Evolutionary conservation across 2,329 filamentous ascomycete genomes (phyloP).

Genomic region (Colletotrichum plurivorum): DNA sequence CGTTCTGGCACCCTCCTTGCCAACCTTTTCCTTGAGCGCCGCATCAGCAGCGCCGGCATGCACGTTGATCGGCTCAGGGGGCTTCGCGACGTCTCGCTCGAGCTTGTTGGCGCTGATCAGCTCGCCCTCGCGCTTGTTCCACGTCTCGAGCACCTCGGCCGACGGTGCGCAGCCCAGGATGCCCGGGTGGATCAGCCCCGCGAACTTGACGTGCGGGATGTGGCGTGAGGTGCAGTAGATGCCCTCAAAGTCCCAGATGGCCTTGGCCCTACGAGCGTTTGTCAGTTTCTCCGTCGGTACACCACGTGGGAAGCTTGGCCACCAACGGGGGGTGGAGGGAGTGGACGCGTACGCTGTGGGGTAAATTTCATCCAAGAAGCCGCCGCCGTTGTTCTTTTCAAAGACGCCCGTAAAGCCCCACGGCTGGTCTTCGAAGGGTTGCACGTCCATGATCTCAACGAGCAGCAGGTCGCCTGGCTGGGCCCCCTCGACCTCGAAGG

Average conservation of each 20-base stretch:
- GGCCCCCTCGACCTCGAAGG: conserved; percentile 88
- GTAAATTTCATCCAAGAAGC: conserved; percentile 90
- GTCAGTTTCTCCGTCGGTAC: not conserved
- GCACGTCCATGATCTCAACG: conserved; percentile 93
- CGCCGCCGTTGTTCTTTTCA: conserved; percentile 84
- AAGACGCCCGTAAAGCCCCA: conserved; percentile 95
- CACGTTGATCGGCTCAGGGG: conserved; percentile 78
- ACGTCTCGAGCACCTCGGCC: conserved; percentile 80
- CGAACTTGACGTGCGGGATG: conserved; percentile 88
- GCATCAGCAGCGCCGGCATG: conserved; percentile 78
- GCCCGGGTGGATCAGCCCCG: conserved; percentile 91
- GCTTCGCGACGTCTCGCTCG: conserved; percentile 80
- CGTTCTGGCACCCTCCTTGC: conserved; percentile 84
- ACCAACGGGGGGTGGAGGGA: not conserved
- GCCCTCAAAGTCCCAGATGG: conserved; percentile 71
- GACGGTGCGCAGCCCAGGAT: conserved; percentile 93
- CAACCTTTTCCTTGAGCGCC: conserved; percentile 76
- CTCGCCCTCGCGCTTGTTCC: conserved; percentile 88
- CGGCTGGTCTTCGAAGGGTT: conserved; percentile 86
- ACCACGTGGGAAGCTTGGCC: not conserved
- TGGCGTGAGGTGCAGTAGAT: conserved; percentile 86
- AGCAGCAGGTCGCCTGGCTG: conserved; percentile 88
- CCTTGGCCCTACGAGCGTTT: conserved; percentile 60
- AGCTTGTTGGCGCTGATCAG: conserved; percentile 80
- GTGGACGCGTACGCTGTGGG: conserved; percentile 77